phyloP scores from a whole-genome alignment of 2,329 filamentous ascomycete species.

The Neofusicoccum kwambonambiense region DNA sequence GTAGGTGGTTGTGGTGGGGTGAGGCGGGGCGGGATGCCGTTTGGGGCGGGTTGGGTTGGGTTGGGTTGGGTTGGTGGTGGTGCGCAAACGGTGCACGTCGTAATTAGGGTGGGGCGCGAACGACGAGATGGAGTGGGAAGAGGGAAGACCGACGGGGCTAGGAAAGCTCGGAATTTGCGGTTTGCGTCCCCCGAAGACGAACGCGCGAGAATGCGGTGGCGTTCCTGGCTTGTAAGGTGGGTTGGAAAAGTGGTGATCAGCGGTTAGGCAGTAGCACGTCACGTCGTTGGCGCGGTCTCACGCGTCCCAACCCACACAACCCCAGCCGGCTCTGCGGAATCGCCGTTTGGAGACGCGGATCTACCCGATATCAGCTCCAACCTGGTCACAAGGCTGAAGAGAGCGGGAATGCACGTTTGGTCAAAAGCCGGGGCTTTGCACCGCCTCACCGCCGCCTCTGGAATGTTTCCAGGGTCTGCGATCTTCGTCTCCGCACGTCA shows the following conservation, averaged over 20 bases:
- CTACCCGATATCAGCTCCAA: slow-evolving; percentile 5
- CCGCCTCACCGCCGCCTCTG: background rate
- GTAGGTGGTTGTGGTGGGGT: too few species aligned
- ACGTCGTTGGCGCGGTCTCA: slow-evolving; percentile 4
- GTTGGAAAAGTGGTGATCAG: background rate
- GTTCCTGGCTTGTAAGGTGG: too few species aligned
- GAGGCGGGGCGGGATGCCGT: too few species aligned
- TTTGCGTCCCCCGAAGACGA: too few species aligned
- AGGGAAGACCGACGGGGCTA: too few species aligned
- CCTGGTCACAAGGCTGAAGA: background rate
- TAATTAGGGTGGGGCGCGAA: too few species aligned
- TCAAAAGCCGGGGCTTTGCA: background rate
- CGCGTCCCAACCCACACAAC: background rate
- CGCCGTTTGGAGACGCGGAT: background rate
- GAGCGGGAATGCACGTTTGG: background rate
- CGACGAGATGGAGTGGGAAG: too few species aligned
- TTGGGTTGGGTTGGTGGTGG: too few species aligned
- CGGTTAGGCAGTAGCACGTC: background rate
- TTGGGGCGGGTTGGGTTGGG: too few species aligned
- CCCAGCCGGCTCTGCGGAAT: background rate
- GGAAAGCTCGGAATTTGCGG: too few species aligned
- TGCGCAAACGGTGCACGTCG: too few species aligned
- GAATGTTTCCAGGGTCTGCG: background rate
- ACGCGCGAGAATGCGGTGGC: too few species aligned
- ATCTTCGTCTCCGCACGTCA: background rate